Evolutionary conservation across 2,329 filamentous ascomycete species (phyloP).

Genomic region (Colletotrichum tanaceti): DNA sequence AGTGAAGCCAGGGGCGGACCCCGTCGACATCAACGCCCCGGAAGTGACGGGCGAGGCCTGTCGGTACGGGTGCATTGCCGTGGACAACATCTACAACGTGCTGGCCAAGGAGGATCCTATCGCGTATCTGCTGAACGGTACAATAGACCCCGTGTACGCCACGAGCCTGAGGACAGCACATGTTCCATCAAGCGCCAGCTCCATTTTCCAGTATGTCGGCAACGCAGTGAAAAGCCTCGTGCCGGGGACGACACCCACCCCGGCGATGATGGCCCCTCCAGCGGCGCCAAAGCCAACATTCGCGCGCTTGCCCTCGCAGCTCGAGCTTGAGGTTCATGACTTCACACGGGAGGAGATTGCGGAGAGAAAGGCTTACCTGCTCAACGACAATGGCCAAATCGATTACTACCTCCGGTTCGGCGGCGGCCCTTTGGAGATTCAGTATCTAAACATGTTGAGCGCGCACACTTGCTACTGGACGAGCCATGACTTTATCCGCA

Average conservation of each 20-base stretch:
- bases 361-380: constrained; percentile 84
- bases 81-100: constrained; percentile 97
- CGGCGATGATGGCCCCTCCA: constrained; percentile 35
- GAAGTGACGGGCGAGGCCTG: constrained; percentile 81
- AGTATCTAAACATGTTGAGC: constrained; percentile 96
- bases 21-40: constrained; percentile 65
- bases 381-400: constrained; percentile 97
- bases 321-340: constrained; percentile 97
- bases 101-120: constrained; percentile 80
- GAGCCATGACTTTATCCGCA: constrained; percentile 85
- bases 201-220: constrained; percentile 73
- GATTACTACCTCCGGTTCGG: constrained; percentile 89
- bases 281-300: constrained; percentile 52
- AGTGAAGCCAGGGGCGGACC: constrained; percentile 79
- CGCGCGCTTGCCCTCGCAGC: constrained; percentile 67
- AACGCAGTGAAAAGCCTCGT: constrained; percentile 72
- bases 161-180: constrained; percentile 79
- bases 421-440: constrained; percentile 88
- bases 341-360: constrained; percentile 93
- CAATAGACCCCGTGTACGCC: constrained; percentile 85
- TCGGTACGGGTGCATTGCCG: constrained; percentile 87
- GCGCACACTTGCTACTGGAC: constrained; percentile 97
- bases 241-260: constrained; percentile 58
- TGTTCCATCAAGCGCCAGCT: constrained; percentile 78
- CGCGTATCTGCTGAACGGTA: constrained; percentile 90